Conservation (phyloP, 2,329 filamentous ascomycete genomes). For the Ceratocystis ficicola region DNA sequence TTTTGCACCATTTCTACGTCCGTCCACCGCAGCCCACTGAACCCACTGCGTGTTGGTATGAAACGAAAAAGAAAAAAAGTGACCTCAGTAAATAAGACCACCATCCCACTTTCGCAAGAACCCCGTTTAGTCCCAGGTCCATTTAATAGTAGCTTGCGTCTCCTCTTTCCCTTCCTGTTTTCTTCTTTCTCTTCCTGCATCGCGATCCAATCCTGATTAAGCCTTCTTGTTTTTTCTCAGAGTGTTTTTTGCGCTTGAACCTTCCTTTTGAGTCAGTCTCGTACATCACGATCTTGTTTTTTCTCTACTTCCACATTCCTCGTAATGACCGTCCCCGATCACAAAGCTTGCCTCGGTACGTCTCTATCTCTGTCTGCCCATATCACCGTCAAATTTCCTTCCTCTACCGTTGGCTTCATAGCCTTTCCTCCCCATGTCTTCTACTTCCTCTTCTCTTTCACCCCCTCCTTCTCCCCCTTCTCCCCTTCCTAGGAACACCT, state of each 20-base stretch:
- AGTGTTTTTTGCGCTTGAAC: constrained; percentile 21
- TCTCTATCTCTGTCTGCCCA: constrained; percentile 29
- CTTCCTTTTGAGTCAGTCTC: constrained; percentile 18
- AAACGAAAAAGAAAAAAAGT: constrained; percentile 2
- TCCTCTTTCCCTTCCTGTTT: constrained; percentile 14
- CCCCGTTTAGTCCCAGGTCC: constrained; percentile 18
- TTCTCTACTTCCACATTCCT: constrained; percentile 25
- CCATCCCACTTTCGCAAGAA: constrained; percentile 7
- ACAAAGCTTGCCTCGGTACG: constrained; percentile 52
- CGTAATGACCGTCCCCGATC: constrained; percentile 42
- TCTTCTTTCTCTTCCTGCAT: constrained; percentile 17
- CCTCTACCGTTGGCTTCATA: no score
- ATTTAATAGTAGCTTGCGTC: constrained; percentile 15
- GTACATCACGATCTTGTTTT: constrained; percentile 13
- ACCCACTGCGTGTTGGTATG: background rate
- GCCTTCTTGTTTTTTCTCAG: constrained; percentile 12
- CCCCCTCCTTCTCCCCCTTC: constrained; percentile 28
- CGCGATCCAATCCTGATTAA: constrained; percentile 17
- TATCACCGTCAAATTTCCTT: constrained; percentile 22
- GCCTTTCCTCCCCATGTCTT: constrained; percentile 24
- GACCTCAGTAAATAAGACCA: constrained; percentile 16
- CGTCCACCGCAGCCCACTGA: constrained; percentile 8
- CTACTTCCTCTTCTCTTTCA: constrained; percentile 38
- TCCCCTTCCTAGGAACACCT: constrained; percentile 11
- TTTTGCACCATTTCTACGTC: constrained; percentile 8